Conservation (phyloP, 108 stramenopile genomes). For the Pseudonitzschia pungens region DNA sequence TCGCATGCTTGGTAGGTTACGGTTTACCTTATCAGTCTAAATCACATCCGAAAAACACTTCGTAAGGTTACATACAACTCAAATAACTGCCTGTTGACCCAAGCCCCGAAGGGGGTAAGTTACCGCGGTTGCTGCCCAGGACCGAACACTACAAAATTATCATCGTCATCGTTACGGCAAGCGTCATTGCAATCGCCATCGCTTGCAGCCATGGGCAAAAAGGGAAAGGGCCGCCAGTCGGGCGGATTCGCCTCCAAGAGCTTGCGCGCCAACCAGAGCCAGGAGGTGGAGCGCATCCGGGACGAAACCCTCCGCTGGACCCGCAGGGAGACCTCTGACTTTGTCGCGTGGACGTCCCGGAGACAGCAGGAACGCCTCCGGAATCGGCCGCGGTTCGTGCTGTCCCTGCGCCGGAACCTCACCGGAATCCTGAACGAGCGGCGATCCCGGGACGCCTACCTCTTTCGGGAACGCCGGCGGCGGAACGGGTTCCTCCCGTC, state of each 20-base stretch:
- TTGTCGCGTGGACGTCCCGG: not conserved
- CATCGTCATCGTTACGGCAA: no score
- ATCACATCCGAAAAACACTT: no score
- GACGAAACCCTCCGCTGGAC: not conserved
- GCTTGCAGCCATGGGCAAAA: slow-evolving; percentile 19
- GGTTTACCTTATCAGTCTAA: no score
- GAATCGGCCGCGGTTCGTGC: not conserved
- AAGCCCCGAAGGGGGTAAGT: no score
- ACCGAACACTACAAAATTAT: no score
- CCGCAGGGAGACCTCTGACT: not conserved
- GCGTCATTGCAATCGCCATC: no score
- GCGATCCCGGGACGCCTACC: not conserved
- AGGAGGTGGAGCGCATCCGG: not conserved
- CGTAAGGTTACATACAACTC: no score
- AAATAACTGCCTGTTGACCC: no score
- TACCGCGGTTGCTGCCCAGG: no score
- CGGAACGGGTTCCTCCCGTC: slow-evolving; percentile 26
- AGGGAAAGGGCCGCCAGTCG: slow-evolving; percentile 27
- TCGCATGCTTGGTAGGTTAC: no score
- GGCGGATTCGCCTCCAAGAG: slow-evolving; percentile 20
- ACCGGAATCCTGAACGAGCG: not conserved
- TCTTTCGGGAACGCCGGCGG: slow-evolving; percentile 26
- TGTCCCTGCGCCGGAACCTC: not conserved
- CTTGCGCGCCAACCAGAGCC: slow-evolving; percentile 10
- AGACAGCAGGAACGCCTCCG: not conserved